Evolutionary conservation across 345 rosid genomes (phyloP).

Genomic region (Eucalyptus pauciflora): DNA sequence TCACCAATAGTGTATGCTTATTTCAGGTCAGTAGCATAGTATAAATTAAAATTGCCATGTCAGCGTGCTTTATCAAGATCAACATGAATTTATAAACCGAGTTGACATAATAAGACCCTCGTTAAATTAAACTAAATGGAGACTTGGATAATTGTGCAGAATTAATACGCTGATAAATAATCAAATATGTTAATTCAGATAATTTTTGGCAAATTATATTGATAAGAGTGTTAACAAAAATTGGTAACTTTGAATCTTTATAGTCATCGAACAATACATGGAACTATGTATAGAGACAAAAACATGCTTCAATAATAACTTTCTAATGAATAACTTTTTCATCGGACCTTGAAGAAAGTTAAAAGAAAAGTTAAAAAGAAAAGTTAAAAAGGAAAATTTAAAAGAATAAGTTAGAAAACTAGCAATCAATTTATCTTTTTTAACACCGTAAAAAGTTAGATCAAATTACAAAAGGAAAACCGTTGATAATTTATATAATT

Average conservation of each 20-base stretch:
- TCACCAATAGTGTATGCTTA: background rate
- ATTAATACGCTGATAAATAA: background rate
- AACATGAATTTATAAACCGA: background rate
- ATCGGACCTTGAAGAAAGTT: background rate
- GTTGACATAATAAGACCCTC: background rate
- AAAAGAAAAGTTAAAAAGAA: no score
- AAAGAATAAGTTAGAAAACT: background rate
- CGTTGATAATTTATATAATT: background rate
- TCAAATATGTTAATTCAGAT: background rate
- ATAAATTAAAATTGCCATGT: background rate
- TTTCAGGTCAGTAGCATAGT: background rate
- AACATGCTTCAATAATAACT: background rate
- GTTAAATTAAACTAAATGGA: background rate
- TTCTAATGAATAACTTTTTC: background rate
- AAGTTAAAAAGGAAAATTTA: background rate
- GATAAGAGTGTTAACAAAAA: background rate
- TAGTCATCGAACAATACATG: background rate
- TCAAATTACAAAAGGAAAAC: background rate
- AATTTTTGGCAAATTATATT: background rate
- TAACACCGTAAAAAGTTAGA: background rate
- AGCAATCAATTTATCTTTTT: background rate
- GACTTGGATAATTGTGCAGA: background rate
- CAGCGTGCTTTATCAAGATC: background rate
- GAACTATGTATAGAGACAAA: background rate
- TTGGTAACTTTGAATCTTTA: background rate